A percentile compares a stretch with the other conserved stretches of the same genome.
Conservation (phyloP, 2,329 filamentous ascomycete species). For the Diaporthe velutina region DNA sequence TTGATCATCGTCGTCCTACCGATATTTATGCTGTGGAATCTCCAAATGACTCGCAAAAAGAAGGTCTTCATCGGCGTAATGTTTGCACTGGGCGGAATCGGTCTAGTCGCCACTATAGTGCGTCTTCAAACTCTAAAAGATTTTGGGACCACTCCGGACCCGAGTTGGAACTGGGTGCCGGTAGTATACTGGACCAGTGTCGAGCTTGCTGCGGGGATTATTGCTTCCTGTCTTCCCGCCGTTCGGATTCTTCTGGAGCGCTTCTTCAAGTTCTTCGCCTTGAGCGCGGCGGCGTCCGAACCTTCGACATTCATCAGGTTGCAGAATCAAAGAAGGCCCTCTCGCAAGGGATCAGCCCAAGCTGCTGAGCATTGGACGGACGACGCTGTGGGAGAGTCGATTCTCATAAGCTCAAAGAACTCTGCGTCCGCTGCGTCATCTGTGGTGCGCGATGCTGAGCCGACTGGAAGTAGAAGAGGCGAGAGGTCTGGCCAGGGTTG, state of each 20-base stretch:
- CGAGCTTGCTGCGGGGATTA: conserved; percentile 38
- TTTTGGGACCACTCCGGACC: conserved; percentile 30
- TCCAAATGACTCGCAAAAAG: conserved; percentile 37
- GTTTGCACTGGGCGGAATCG: conserved; percentile 38
- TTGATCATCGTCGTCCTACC: conserved; percentile 36
- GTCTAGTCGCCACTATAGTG: conserved; percentile 34
- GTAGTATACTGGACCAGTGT: conserved; percentile 37
- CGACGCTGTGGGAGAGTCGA: not conserved
- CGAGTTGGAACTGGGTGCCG: conserved; percentile 32
- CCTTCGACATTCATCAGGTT: conserved; percentile 10
- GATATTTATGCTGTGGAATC: conserved; percentile 35
- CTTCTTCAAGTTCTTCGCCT: conserved; percentile 30
- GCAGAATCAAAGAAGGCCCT: not conserved
- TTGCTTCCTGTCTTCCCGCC: conserved; percentile 38
- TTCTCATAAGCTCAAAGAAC: not conserved
- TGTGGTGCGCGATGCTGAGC: not conserved
- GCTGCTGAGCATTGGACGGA: conserved; percentile 4
- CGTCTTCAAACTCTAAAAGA: conserved; percentile 28
- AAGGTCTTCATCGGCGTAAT: conserved; percentile 37
- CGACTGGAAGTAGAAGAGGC: not conserved
- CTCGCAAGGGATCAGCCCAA: conserved; percentile 1
- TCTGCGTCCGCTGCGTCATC: not conserved
- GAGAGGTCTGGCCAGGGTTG: conserved; percentile 19
- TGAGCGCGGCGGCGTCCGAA: conserved; percentile 1
- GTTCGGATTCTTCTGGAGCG: conserved; percentile 35